Evolutionary conservation across 140 eudicot species (phyloP), one percentile per base, ranked within the genome.

Genomic region (Ambrosia hybrid): DNA sequence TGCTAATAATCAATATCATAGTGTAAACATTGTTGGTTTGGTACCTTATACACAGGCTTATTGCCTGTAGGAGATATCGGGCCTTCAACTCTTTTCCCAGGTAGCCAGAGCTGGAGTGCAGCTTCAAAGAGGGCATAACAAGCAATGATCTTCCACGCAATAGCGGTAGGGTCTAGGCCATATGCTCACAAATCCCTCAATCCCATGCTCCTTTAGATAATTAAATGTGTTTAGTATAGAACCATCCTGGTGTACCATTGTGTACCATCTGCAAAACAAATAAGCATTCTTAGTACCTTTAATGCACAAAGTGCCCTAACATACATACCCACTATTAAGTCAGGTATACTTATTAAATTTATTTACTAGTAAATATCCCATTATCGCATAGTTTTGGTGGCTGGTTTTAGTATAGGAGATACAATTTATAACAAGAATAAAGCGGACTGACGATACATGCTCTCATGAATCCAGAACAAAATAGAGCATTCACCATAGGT

Each of bases 241-340:
- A 57, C 99, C 99, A 77, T 94, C 96, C 62, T 91, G 97, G 83
- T 94, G 95, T 46, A 94, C 99, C 97, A 90, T 94, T 6, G 99
- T 94, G 69, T 94, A 94, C 99, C 99, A 94, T 86, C 99, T 94
- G 92, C 74, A 86, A 56, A 70, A 76, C 52, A 39, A 6, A 49
- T 21, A 17, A 49, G 51, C 34, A 8, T 59, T 37, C 61, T 15
- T 33, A 15, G 41, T 7, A 16, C 33, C 63, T 46, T 10, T 73
- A 4, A 9, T 46, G 59, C 34, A 8, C 37, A 36, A 48, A 36
- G 2, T 10, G 45, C 64, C 36, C 10, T 10, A 38, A 5, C 63
- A 53, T 15, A 52, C 52, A 70, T 15, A 52, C 52, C 71, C 16
- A 49, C 57, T 30, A 30, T 9, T 55, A 51, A 51, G 5, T 67